Evolutionary conservation across 1,139 yeast genomes (phyloP), one percentile per base, ranked within the genome.

Genomic region (Hyphopichia burtonii): DNA sequence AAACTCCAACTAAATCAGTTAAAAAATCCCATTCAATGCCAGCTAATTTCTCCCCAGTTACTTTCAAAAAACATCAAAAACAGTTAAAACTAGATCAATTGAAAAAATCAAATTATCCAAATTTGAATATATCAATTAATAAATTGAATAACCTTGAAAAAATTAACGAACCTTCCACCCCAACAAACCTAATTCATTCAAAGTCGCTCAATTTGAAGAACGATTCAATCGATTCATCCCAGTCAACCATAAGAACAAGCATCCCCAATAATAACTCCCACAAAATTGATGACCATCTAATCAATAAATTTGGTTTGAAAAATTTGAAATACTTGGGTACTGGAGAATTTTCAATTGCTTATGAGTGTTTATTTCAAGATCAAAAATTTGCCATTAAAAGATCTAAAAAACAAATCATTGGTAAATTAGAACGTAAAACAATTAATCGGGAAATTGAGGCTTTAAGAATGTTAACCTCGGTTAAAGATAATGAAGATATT

Each of bases 261-360:
- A 30, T 5, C 4, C 16, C 17, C 16, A 15, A 8, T 12, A 11
- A 30, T n/a, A 30, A 6, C 14, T 15, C 17, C 16, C 18, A 7
- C 17, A 31, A 58, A 37, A 60, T 74, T 19, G 89, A 84, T 54
- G 78, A 78, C 36, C 87, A 82, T 56, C 69, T 89, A 46, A 66
- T 76, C 37, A 74, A 81, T 30, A 81, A 83, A 59, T 91, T 91
- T 64, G 87, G 82, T 1, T 65, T 58, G 54, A 62, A 78, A 41
- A 79, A 82, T 51, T 89, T 91, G 37, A 75, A 77, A 41, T 65
- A 83, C 39, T 71, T 90, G 40, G 96, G 96, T 3, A 71, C 78
- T 34, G 98, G 99, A 17, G 96, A 89, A 61, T 93, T 93, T 57
- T 87, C 96, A 3, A 72, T 82, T 36, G 98, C 95, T 11, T 93